Evolutionary conservation across 2,329 filamentous ascomycete species (phyloP).

Genomic region (Alternaria postmessia): DNA sequence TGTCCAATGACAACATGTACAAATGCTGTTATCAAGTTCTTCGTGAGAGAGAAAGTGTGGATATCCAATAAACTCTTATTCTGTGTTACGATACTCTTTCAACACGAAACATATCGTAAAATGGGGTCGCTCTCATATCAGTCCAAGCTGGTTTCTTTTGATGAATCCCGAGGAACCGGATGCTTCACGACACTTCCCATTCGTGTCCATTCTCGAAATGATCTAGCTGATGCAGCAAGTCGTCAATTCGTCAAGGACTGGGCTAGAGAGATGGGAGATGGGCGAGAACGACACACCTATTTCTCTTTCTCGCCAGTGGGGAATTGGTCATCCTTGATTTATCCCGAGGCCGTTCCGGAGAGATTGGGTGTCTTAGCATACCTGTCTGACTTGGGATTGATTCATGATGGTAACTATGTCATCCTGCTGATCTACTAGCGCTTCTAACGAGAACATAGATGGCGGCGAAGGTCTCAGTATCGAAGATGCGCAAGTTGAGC

Average conservation of each 20-base stretch:
- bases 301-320: neutral
- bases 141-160: neutral
- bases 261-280: neutral
- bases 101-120: neutral
- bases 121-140: neutral
- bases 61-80: neutral
- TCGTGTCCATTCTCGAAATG: neutral
- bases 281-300: neutral
- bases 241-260: neutral
- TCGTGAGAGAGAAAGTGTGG: neutral
- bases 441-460: neutral
- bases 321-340: constrained; percentile 2
- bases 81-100: neutral
- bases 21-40: neutral
- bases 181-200: constrained; percentile 6
- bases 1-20: neutral
- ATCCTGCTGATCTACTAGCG: neutral
- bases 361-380: neutral
- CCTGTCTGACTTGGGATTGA: neutral
- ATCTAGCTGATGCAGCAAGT: neutral
- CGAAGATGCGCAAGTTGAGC: constrained; percentile 1
- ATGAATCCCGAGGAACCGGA: neutral
- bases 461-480: neutral
- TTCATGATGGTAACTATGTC: constrained; percentile 1
- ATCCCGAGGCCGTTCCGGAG: constrained; percentile 3